Evolutionary conservation across 2,329 filamentous ascomycete species (phyloP), one percentile per base, ranked within the genome.

Genomic region (Alternaria tenuissima): DNA sequence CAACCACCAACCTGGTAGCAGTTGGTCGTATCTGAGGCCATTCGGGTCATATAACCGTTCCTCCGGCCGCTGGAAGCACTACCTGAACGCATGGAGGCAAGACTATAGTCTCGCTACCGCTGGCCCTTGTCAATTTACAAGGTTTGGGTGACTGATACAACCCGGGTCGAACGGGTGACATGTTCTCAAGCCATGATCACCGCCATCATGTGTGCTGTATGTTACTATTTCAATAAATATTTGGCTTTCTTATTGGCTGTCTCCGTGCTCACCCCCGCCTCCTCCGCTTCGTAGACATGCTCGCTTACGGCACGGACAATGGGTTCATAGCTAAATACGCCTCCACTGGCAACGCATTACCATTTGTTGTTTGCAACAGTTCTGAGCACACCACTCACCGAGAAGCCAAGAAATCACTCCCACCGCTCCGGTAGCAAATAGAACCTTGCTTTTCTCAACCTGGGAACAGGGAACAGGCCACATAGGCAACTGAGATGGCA

Each of bases 31-130:
- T 59, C 49, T 12, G 43, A 43, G 59, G 46, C 30, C 55, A 51
- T 43, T 26, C 59, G 62, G 61, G 53, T 41, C 58, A 44, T 43
- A 61, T 58, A 59, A 52, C 64, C 64, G 60, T 52, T 52, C 61
- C 57, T 61, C 62, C 62, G 53, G 61, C 22, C 22, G 39, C 28
- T 52, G 52, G 52, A 59, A 58, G 47, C 52, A 67, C 55, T 63
- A 59, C 57, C 51, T 59, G 55, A 61, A 44, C 60, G 53, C 49
- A 61, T 62, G 55, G 24, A 56, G 60, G 55, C 51, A 63, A 62
- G 57, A 58, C 49, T 44, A 22, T 28, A 48, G 41, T 20, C 36
- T 22, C 43, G 20, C 36, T 32, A 55, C 5, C 51, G n/a, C 43
- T 42, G 20, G 8, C 26, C 32, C 28, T 42, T 58, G 41, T 55